Conservation (phyloP, 108 stramenopile genomes). For the Cylindrotheca closterium region DNA sequence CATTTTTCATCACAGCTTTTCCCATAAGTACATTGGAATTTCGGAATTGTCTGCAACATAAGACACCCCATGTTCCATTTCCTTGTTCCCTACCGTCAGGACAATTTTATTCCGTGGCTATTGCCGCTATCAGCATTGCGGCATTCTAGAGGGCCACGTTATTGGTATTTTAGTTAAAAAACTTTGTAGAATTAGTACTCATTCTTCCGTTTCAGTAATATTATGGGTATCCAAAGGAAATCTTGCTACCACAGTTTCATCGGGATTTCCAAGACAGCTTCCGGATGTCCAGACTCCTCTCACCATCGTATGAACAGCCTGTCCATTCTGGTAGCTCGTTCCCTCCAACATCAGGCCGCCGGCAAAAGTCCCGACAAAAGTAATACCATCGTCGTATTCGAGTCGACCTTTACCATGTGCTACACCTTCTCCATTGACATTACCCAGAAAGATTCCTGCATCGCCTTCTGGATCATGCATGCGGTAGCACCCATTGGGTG, state of each 20-base stretch:
- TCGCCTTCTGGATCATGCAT: background rate
- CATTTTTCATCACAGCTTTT: no score
- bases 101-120: no score
- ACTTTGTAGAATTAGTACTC: no score
- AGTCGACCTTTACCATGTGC: background rate
- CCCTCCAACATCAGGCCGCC: background rate
- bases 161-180: no score
- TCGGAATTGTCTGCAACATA: no score
- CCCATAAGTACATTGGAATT: no score
- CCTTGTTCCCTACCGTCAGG: no score
- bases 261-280: background rate
- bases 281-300: background rate
- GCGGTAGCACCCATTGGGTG: background rate
- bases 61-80: no score
- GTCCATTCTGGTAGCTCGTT: background rate
- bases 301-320: background rate
- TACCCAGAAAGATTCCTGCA: background rate
- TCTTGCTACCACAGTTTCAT: background rate
- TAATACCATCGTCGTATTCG: background rate
- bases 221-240: background rate
- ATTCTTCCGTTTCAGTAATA: no score
- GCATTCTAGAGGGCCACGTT: no score
- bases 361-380: background rate
- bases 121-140: no score
- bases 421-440: background rate